Base-by-base conservation (phyloP, 257 asterid genomes). In the Cinchona pubescens region DNA sequence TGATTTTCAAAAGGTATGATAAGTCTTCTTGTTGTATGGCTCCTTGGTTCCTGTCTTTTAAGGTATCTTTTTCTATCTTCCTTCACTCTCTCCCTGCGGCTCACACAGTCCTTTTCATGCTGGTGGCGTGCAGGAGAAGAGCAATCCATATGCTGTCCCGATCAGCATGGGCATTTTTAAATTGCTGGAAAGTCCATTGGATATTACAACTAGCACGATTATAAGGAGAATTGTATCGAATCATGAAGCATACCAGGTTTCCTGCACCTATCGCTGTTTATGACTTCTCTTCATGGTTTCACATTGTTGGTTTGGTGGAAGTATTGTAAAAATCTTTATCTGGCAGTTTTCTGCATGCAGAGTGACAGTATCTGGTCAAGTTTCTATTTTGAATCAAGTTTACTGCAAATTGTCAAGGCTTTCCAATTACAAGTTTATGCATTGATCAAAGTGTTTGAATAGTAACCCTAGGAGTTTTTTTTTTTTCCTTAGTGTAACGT, bases 241-340 rank as follows among this genome's bases (percentile, higher is more conserved):
- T 81, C 96, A 94, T 68, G 97, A 92, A 67, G 97, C 97, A 3
- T 94, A 86, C 85, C 96, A 92, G 98, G 97, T 94, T 76, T 80
- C 69, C 69, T 46, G 51, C 71, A 25, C 65, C 69, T n/a, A n/a
- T n/a, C n/a, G n/a, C 75, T 56, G 55, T 68, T 61, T 61, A 69
- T 45, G 12, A 45, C 56, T 10, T n/a, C 15, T 56, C 58, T 67
- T 27, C 45, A 43, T 74, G 37, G 38, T 37, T 75, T 18, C 18
- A 34, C 35, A 58, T 61, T 67, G 51, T 71, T 62, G 16, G 32
- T 60, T 74, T 74, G 23, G 35, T 49, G 13, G 23, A 40, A 59
- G 23, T 37, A 11, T 64, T n/a, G 40, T 23, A 30, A 64, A 29
- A 25, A 23, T 32, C 53, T 60, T 32, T 25, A 11, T 62, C 25